A percentile compares a stretch with the other conserved stretches of the same genome.
These are phyloP conservation scores for Neonectria sp. DNA, from an alignment of 2,329 filamentous ascomycete genomes.

Conservation along the genomic window DNA sequence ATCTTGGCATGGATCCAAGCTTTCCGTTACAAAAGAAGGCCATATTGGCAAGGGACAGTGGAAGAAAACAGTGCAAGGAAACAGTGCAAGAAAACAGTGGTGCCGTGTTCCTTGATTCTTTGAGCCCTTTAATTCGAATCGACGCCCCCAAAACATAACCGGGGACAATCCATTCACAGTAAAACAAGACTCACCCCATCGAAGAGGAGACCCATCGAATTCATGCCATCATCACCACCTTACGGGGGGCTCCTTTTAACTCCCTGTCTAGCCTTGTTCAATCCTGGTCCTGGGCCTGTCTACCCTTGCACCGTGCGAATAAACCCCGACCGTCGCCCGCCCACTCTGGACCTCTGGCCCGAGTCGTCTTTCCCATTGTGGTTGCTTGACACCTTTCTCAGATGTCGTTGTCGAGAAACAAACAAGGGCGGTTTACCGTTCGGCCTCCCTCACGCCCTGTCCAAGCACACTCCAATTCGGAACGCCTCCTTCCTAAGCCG, in stretches of 20 bases:
- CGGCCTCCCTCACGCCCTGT: neutral
- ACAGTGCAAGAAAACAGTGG: neutral
- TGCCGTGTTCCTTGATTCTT: neutral
- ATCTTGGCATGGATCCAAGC: constrained; percentile 27
- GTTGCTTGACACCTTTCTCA: neutral
- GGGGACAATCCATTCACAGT: neutral
- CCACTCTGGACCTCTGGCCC: neutral
- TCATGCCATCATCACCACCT: constrained; percentile 2
- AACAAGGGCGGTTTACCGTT: neutral
- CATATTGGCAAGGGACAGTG: neutral
- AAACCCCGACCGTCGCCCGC: constrained; percentile 1
- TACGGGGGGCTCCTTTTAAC: constrained; percentile 21
- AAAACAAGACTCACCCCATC: constrained; percentile 9
- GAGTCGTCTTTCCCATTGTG: neutral
- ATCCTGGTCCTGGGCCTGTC: constrained; percentile 11
- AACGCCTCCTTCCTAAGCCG: neutral
- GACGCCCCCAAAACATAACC: constrained; percentile 4
- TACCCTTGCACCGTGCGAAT: neutral
- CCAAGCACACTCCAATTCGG: neutral
- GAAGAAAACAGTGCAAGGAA: neutral
- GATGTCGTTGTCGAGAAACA: neutral
- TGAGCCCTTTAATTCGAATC: neutral
- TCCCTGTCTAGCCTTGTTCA: constrained; percentile 20
- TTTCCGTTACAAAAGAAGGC: constrained; percentile 9
- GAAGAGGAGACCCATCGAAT: neutral